A percentile compares a stretch with the other conserved stretches of the same genome.
Evolutionary conservation across 2,329 filamentous ascomycete species (phyloP).

Genomic region (Nigrograna mackinnonii): DNA sequence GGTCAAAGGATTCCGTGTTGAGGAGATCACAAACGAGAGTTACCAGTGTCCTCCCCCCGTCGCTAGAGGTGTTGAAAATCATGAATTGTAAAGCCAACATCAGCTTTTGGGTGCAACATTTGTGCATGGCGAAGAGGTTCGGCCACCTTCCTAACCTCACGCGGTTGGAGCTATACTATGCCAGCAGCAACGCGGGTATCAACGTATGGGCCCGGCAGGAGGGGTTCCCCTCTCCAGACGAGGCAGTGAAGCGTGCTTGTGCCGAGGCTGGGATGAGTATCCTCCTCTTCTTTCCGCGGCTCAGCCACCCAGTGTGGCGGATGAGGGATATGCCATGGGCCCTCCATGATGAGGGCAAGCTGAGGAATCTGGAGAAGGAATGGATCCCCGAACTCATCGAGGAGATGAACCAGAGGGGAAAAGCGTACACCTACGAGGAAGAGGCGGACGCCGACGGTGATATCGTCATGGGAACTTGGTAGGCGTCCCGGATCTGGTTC

Average conservation of each 20-base stretch:
- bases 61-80: neutral
- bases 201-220: neutral
- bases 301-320: neutral
- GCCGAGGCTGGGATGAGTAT: neutral
- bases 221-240: neutral
- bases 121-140: neutral
- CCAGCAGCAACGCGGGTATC: neutral
- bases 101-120: neutral
- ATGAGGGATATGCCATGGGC: neutral
- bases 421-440: too few species aligned
- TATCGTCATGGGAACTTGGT: too few species aligned
- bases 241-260: neutral
- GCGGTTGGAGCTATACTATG: neutral
- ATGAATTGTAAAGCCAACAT: neutral
- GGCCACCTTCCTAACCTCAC: neutral
- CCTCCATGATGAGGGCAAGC: neutral
- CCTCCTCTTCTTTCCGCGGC: neutral
- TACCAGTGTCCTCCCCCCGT: neutral
- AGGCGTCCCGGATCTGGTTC: too few species aligned
- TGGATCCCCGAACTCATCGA: too few species aligned
- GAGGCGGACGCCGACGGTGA: too few species aligned
- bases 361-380: too few species aligned
- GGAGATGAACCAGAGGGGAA: too few species aligned
- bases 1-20: too few species aligned
- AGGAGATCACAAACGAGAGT: neutral